These are phyloP conservation scores for Erodium trifolium DNA, from an alignment of 441 rosid genomes.

Conservation along the genomic window DNA sequence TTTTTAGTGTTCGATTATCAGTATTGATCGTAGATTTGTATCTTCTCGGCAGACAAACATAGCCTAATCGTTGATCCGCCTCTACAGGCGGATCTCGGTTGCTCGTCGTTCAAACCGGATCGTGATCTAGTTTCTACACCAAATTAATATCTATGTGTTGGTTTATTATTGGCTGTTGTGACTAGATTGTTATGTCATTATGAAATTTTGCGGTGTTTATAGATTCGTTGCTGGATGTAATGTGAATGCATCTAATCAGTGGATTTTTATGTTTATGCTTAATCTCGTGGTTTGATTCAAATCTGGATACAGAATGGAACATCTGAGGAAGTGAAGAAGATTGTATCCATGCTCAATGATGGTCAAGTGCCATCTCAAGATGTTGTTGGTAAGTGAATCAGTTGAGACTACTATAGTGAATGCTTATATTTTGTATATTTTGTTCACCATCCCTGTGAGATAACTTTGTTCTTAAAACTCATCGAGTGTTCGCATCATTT, in stretches of 20 bases:
- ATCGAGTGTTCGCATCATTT: not conserved
- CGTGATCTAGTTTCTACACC: not conserved
- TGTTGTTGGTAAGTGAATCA: constrained; percentile 43
- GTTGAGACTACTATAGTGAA: too few species aligned
- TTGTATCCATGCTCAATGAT: constrained; percentile 47
- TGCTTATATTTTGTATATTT: not conserved
- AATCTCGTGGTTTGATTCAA: constrained; percentile 12
- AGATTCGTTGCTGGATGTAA: not conserved
- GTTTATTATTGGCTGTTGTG: too few species aligned
- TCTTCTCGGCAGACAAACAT: not conserved
- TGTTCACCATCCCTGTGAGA: not conserved
- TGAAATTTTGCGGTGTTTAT: not conserved
- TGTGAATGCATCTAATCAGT: not conserved
- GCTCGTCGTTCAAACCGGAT: not conserved
- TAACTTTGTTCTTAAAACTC: not conserved
- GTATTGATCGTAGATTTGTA: too few species aligned
- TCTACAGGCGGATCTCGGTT: not conserved
- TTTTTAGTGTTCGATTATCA: not conserved
- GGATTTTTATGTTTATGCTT: not conserved
- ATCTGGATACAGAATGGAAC: constrained; percentile 51
- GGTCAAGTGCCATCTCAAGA: constrained; percentile 52
- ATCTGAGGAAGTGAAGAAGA: constrained; percentile 59
- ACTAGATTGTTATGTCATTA: not conserved
- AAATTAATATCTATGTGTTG: too few species aligned
- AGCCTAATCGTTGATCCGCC: too few species aligned